Conservation (phyloP, 2,329 filamentous ascomycete genomes). For the Didymella segeticola region DNA sequence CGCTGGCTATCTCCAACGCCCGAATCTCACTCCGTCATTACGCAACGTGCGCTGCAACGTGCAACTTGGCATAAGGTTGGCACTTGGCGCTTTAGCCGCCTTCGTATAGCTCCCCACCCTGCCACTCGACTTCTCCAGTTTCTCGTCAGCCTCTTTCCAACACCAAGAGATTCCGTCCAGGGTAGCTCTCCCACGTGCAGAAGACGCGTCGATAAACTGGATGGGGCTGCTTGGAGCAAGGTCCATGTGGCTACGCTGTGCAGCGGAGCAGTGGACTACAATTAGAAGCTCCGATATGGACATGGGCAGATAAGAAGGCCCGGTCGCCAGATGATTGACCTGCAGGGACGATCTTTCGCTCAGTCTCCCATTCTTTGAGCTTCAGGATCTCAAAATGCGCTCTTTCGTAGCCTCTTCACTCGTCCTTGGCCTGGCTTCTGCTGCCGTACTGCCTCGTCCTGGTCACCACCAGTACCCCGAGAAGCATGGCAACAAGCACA, state of each 20-base stretch:
- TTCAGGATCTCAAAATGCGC: conserved; percentile 32
- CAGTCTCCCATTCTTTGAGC: conserved; percentile 5
- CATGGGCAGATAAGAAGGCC: conserved; percentile 33
- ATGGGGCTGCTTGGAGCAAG: conserved; percentile 16
- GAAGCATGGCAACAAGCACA: conserved; percentile 22
- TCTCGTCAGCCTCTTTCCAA: conserved; percentile 14
- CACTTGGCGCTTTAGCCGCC: conserved; percentile 16
- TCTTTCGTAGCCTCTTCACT: conserved; percentile 36
- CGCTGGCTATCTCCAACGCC: conserved; percentile 6
- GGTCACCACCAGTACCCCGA: conserved; percentile 21
- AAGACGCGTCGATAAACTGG: conserved; percentile 27
- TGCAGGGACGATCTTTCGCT: conserved; percentile 28
- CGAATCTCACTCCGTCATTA: conserved; percentile 10
- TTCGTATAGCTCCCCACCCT: conserved; percentile 10
- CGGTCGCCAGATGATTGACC: conserved; percentile 8
- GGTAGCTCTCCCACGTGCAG: conserved; percentile 37
- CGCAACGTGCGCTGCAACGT: conserved; percentile 18
- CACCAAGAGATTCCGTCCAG: conserved; percentile 15
- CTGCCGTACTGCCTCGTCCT: conserved; percentile 32
- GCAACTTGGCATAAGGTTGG: conserved; percentile 13
- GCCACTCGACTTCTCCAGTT: conserved; percentile 8
- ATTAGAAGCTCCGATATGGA: conserved; percentile 3
- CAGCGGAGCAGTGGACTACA: conserved; percentile 15
- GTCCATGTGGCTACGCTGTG: conserved; percentile 19
- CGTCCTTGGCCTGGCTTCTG: conserved; percentile 37